Evolutionary conservation across 2,329 filamentous ascomycete species (phyloP).

Genomic region (Sporothrix phasma): DNA sequence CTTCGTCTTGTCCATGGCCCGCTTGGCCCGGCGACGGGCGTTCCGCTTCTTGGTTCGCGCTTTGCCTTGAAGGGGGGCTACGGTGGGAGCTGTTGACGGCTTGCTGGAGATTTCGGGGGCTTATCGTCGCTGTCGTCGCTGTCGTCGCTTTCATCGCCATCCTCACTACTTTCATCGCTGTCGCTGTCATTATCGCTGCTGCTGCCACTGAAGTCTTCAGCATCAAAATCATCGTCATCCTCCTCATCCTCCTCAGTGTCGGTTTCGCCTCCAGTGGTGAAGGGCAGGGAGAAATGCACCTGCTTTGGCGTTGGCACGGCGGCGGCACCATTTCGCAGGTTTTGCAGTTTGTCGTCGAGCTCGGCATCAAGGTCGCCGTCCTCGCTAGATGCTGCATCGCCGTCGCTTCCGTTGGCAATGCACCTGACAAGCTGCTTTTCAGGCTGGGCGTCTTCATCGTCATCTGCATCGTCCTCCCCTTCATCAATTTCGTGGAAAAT

Average conservation of each 20-base stretch:
- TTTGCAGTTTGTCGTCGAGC: neutral
- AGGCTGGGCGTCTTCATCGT: neutral
- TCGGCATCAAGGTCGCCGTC: neutral
- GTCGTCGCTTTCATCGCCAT: neutral
- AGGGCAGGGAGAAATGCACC: neutral
- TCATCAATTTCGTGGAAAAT: neutral
- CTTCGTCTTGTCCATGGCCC: conserved; percentile 14
- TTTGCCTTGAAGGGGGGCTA: conserved; percentile 20
- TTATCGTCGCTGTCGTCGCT: conserved; percentile 13
- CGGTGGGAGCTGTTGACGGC: neutral
- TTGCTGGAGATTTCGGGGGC: neutral
- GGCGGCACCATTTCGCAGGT: neutral
- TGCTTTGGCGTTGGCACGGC: neutral
- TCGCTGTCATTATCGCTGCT: conserved; percentile 4
- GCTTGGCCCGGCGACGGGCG: conserved; percentile 36
- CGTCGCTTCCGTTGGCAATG: neutral
- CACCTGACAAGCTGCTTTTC: neutral
- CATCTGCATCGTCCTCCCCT: neutral
- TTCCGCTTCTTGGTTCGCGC: conserved; percentile 42
- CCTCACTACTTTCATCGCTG: neutral
- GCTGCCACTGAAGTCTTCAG: neutral
- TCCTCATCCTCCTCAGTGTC: neutral
- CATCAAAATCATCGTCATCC: neutral
- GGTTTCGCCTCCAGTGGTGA: neutral
- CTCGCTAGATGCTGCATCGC: neutral